Percentiles rank a stretch among this genome's conserved stretches.
Evolutionary conservation across 106 monocot genomes (phyloP).

Genomic region (Allium fistulosum): DNA sequence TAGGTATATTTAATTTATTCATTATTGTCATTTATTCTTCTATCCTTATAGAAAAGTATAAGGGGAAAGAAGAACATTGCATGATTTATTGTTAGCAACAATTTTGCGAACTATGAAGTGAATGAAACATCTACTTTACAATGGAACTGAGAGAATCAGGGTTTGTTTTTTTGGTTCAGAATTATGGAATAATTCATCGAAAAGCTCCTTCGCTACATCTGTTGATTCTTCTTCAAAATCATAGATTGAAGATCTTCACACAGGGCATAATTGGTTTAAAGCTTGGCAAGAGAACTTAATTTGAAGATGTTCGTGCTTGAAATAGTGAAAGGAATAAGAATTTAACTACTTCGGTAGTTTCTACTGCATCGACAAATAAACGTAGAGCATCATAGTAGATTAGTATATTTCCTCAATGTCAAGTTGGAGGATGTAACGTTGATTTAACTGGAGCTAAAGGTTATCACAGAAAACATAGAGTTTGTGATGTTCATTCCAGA

Average conservation of each 20-base stretch:
- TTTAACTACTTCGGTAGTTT: not conserved
- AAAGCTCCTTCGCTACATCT: conserved; percentile 33
- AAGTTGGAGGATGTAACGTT: conserved; percentile 64
- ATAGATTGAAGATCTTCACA: conserved; percentile 7
- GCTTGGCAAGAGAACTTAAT: conserved; percentile 65
- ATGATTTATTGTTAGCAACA: not conserved
- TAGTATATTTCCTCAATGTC: conserved; percentile 25
- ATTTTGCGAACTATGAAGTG: conserved; percentile 27
- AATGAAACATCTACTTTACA: conserved; percentile 19
- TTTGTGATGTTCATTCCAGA: conserved; percentile 68
- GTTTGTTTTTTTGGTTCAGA: conserved; percentile 20
- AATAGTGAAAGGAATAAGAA: conserved; percentile 3
- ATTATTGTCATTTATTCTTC: too few species aligned
- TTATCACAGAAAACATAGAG: conserved; percentile 83
- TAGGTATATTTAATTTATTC: too few species aligned
- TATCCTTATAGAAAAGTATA: too few species aligned
- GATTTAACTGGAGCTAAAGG: conserved; percentile 58
- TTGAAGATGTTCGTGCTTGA: conserved; percentile 35
- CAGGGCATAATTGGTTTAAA: conserved; percentile 31
- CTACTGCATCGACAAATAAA: conserved; percentile 17
- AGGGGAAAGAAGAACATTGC: not conserved
- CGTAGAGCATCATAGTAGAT: conserved; percentile 14
- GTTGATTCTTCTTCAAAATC: conserved; percentile 18
- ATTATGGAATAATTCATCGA: conserved; percentile 18
- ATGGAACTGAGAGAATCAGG: conserved; percentile 48